A percentile compares a stretch with the other conserved stretches of the same genome.
Evolutionary conservation across 1,284 basidiomycete species (phyloP).

Genomic region (Tilletia setariae): DNA sequence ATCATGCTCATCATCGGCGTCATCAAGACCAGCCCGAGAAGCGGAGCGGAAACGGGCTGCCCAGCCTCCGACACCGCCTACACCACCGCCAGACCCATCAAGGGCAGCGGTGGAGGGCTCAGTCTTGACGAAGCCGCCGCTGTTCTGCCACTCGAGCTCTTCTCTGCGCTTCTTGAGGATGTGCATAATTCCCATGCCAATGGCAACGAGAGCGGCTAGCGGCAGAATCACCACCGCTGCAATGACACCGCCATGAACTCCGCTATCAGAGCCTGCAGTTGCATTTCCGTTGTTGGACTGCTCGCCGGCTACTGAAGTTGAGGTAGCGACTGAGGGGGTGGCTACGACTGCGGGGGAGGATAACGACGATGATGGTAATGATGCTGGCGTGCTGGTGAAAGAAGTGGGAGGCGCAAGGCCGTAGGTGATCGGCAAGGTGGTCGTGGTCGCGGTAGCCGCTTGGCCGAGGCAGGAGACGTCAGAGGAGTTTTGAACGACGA

Average conservation of each 20-base stretch:
- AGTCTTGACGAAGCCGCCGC: not conserved
- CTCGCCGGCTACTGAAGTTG: not conserved
- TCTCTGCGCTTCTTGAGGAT: constrained; percentile 3
- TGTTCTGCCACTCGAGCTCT: not conserved
- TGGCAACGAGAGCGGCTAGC: not conserved
- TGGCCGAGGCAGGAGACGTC: not conserved
- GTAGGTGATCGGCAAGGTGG: not conserved
- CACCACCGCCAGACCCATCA: not conserved
- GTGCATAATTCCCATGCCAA: not conserved
- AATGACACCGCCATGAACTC: constrained; percentile 4
- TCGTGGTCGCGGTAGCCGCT: not conserved
- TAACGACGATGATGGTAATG: not conserved
- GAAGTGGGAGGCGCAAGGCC: not conserved
- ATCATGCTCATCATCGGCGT: not conserved
- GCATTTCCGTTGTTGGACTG: not conserved
- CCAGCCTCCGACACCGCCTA: not conserved
- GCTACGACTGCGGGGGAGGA: not conserved
- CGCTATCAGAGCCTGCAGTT: not conserved
- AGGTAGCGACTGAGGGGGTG: not conserved
- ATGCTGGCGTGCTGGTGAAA: not conserved
- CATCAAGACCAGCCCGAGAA: not conserved
- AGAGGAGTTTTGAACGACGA: not conserved
- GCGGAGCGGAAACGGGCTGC: not conserved
- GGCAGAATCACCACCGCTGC: constrained; percentile 11
- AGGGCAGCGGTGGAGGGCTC: not conserved